These are phyloP conservation scores for Moesziomyces sp. DNA, from an alignment of 1,284 basidiomycete genomes.

Conservation along the genomic window DNA sequence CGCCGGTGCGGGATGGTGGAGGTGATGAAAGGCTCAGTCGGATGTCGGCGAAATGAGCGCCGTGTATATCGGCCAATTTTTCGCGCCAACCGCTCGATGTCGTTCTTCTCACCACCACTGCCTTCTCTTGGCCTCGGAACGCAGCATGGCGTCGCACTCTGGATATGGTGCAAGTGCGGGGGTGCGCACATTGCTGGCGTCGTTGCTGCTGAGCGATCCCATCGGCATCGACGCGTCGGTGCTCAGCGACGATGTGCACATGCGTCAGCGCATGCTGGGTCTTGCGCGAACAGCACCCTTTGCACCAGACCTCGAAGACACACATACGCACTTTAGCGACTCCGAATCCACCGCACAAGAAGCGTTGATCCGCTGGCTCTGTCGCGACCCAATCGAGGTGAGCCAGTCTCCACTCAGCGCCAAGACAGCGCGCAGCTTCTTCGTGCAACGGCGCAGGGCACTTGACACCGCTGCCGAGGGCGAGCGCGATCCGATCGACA, in stretches of 20 bases:
- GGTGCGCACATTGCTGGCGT: background rate
- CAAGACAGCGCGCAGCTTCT: background rate
- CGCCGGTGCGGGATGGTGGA: background rate
- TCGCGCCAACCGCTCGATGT: background rate
- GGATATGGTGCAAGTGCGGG: too few species aligned
- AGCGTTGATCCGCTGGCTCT: constrained; percentile 14
- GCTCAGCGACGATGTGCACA: constrained; percentile 15
- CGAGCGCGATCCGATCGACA: constrained; percentile 16
- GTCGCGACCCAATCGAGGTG: constrained; percentile 23
- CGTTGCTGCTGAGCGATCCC: background rate
- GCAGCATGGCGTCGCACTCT: too few species aligned
- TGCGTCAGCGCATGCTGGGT: constrained; percentile 37
- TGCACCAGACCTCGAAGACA: constrained; percentile 21
- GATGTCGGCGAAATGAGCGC: constrained; percentile 17
- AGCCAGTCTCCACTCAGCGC: background rate
- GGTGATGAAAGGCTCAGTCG: background rate
- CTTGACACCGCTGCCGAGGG: background rate
- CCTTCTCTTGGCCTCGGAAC: background rate
- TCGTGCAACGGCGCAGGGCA: background rate
- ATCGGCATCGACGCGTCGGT: background rate
- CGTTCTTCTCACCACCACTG: background rate
- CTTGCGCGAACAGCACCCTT: constrained; percentile 7
- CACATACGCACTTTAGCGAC: background rate
- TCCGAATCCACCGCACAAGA: background rate
- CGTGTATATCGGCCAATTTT: constrained; percentile 5